Evolutionary conservation across 2,329 filamentous ascomycete species (phyloP).

Genomic region (Annulohypoxylon truncatum): DNA sequence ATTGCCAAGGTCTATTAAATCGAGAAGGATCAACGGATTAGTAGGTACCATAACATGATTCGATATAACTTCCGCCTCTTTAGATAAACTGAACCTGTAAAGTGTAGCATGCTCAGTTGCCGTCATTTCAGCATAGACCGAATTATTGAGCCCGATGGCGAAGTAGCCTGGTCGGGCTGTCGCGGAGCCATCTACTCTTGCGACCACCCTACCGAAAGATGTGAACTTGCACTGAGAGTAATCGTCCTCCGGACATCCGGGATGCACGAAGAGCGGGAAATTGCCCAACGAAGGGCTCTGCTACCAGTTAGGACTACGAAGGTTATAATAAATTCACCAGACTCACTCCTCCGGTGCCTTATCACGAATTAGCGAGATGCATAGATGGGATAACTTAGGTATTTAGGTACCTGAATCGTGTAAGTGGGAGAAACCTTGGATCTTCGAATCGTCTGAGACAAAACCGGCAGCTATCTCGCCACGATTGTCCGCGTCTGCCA

Average conservation of each 20-base stretch:
- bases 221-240: constrained; percentile 63
- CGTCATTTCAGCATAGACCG: constrained; percentile 71
- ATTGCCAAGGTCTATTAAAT: constrained; percentile 67
- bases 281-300: constrained; percentile 62
- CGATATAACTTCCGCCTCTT: constrained; percentile 44
- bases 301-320: constrained; percentile 32
- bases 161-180: constrained; percentile 71
- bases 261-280: constrained; percentile 64
- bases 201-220: constrained; percentile 58
- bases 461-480: constrained; percentile 50
- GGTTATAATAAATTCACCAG: background rate
- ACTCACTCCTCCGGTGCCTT: constrained; percentile 52
- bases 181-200: constrained; percentile 62
- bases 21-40: constrained; percentile 68
- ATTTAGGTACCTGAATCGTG: constrained; percentile 49
- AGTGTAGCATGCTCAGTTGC: constrained; percentile 68
- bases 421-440: constrained; percentile 51
- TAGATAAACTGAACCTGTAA: constrained; percentile 68
- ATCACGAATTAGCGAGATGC: constrained; percentile 14
- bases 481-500: constrained; percentile 46
- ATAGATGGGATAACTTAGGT: background rate
- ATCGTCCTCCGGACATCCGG: constrained; percentile 61
- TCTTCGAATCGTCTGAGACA: constrained; percentile 49
- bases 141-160: constrained; percentile 65
- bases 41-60: constrained; percentile 50